Evolutionary conservation across 345 rosid genomes (phyloP).

Genomic region (Melastoma malabathricum): DNA sequence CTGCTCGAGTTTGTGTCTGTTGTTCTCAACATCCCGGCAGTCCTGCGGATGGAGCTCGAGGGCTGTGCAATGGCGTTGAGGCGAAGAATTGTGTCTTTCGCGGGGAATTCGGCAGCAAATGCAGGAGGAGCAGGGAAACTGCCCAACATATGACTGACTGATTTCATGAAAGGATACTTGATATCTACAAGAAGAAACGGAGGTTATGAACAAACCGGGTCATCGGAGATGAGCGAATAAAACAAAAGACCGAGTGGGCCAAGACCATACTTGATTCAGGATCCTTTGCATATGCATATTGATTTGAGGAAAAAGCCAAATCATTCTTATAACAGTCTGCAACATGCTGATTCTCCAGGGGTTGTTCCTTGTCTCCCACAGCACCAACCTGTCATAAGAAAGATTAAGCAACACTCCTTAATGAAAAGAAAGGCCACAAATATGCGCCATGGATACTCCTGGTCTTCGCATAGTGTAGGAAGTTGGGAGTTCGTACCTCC

Average conservation of each 20-base stretch:
- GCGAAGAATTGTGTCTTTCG: slow-evolving; percentile 41
- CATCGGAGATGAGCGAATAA: neutral
- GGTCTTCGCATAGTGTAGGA: neutral
- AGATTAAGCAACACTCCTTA: neutral
- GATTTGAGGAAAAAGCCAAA: slow-evolving; percentile 47
- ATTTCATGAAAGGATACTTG: slow-evolving; percentile 52
- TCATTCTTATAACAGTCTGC: slow-evolving; percentile 18
- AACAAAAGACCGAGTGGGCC: neutral
- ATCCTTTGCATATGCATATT: slow-evolving; percentile 24
- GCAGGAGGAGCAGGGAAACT: slow-evolving; percentile 56
- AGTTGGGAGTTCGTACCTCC: slow-evolving; percentile 4
- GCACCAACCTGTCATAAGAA: slow-evolving; percentile 20
- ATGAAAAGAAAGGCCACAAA: slow-evolving; percentile 3
- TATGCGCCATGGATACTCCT: no score
- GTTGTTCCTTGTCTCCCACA: slow-evolving; percentile 27
- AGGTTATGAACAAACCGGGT: no score
- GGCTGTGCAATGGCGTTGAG: slow-evolving; percentile 42
- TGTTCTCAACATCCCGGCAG: slow-evolving; percentile 71
- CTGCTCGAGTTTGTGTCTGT: slow-evolving; percentile 22
- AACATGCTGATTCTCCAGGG: slow-evolving; percentile 17
- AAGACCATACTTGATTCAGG: slow-evolving; percentile 40
- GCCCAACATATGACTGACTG: slow-evolving; percentile 71
- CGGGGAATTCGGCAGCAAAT: slow-evolving; percentile 52
- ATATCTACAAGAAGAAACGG: slow-evolving; percentile 24
- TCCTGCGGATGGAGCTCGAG: slow-evolving; percentile 58